Percentiles rank a stretch among this genome's conserved stretches.
Evolutionary conservation across 257 asterid genomes (phyloP).

Genomic region (Verbascum thapsus): DNA sequence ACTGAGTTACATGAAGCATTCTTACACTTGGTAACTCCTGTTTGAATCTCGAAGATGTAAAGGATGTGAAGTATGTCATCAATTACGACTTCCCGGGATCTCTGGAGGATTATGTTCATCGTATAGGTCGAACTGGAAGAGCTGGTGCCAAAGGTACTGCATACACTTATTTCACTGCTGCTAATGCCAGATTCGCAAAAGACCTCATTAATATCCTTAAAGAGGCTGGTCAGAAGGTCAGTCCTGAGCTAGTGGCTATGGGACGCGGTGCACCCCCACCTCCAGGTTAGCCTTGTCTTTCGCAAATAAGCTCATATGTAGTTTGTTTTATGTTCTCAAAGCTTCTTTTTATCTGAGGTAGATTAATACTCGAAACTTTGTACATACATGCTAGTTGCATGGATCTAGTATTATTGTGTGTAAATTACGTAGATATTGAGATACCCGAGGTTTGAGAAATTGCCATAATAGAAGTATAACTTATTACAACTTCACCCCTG

Average conservation of each 20-base stretch:
- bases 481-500: too few species aligned
- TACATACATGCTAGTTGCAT: neutral
- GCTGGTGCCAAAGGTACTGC: constrained; percentile 99
- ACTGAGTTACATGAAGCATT: too few species aligned
- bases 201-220: constrained; percentile 84
- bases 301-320: neutral
- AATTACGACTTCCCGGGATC: constrained; percentile 99
- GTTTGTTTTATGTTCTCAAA: neutral
- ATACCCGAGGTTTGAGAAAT: too few species aligned
- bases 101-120: constrained; percentile 96
- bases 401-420: neutral
- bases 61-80: constrained; percentile 93
- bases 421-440: neutral
- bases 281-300: constrained; percentile 61
- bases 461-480: too few species aligned
- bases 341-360: too few species aligned
- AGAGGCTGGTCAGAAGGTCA: constrained; percentile 96
- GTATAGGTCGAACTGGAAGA: constrained; percentile 97
- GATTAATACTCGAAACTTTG: neutral
- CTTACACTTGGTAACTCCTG: neutral
- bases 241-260: constrained; percentile 86
- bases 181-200: constrained; percentile 90
- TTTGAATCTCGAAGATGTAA: constrained; percentile 71
- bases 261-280: constrained; percentile 98
- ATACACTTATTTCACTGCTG: constrained; percentile 90